Evolutionary conservation across 2,329 filamentous ascomycete species (phyloP), one percentile per base, ranked within the genome.

Genomic region (Xylaria arbuscula): DNA sequence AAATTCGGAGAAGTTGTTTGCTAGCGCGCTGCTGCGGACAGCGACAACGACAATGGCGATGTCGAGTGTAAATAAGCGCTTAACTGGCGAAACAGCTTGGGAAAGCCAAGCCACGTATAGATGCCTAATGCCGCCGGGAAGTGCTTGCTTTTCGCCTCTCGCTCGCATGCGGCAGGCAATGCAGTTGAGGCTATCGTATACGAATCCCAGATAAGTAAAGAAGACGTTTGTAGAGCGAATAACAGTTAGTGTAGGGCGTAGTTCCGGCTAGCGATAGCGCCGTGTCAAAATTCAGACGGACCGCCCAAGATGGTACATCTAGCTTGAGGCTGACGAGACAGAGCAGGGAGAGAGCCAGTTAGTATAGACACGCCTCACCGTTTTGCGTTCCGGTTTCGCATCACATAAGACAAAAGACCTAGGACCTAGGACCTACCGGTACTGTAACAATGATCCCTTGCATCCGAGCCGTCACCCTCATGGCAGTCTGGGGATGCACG

Each of bases 401-500:
- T 28, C 32, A 15, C 40, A 45, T 45, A 5, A 45, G 15, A 42
- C 38, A 9, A 5, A 42, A 13, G 38, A 38, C 8, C 32, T 55
- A 51, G 28, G 24, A 32, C 22, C 48, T 51, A 51, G 28, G 24
- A 32, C 22, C 22, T 51, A 28, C 28, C 28, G 28, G 28, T 45
- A 28, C 28, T 5, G 28, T 28, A 38, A 56, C 54, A 56, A 56
- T 59, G n/a, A 48, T 48, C 40, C 57, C 57, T 56, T 56, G 54
- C 54, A 56, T 56, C 19, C 6, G 36, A 17, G 19, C 36, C 36
- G 19, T 56, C 54, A 56, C 19, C n/a, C 36, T 24, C 54, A 42
- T 42, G 54, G 22, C 36, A 42, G 54, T 56, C 54, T 24, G 54
- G 54, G 54, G 54, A 8, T 42, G 22, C 34, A 56, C 54, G 54